Evolutionary conservation across 129 eudicot species (phyloP).

Genomic region (Flaveria trinervia): DNA sequence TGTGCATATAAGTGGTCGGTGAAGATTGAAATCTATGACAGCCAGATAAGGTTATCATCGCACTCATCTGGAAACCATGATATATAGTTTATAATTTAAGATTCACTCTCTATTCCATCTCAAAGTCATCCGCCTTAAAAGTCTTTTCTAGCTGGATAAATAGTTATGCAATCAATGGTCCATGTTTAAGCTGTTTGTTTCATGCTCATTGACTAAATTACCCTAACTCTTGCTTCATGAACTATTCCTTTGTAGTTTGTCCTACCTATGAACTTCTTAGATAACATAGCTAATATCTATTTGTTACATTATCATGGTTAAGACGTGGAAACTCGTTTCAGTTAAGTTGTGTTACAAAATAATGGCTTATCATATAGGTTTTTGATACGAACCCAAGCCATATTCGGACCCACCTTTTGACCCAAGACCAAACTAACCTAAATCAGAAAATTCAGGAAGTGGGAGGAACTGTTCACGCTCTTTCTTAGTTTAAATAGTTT

Average conservation of each 20-base stretch:
- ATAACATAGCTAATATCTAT: background rate
- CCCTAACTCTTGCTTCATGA: background rate
- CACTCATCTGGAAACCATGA: background rate
- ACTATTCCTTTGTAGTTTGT: background rate
- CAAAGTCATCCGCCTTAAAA: background rate
- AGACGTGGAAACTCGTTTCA: background rate
- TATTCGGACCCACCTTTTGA: no score
- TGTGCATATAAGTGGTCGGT: background rate
- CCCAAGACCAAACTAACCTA: no score
- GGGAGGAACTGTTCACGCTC: no score
- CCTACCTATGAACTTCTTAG: background rate
- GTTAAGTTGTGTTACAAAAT: conserved; percentile 10
- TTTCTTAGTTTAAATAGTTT: no score
- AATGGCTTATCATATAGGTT: background rate
- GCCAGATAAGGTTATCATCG: conserved; percentile 13
- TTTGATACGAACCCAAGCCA: no score
- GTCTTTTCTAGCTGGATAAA: conserved; percentile 1
- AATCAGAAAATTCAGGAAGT: no score
- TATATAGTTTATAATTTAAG: background rate
- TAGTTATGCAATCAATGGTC: background rate
- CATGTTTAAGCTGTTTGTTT: conserved; percentile 4
- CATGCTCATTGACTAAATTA: background rate
- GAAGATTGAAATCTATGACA: background rate
- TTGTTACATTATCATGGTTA: conserved; percentile 15
- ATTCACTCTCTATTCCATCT: background rate